Conservation (phyloP, 495 filamentous ascomycete species). For the Neurospora sp. region DNA sequence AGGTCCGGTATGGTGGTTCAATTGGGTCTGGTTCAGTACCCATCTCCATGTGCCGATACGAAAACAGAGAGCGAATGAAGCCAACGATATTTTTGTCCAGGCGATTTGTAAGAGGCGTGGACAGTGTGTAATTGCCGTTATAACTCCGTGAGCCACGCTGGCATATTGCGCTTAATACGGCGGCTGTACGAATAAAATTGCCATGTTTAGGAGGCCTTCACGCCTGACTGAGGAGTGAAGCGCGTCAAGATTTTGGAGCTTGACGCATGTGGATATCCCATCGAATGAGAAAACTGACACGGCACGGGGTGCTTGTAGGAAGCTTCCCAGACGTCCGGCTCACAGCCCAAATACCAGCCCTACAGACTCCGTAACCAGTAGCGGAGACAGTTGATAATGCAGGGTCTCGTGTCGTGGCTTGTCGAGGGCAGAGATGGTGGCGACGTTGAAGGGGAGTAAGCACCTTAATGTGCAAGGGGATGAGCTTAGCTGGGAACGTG, state of each 20-base stretch:
- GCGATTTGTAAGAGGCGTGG: not conserved
- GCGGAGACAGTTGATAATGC: not conserved
- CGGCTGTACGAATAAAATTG: not conserved
- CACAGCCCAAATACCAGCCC: not conserved
- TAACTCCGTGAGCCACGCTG: not conserved
- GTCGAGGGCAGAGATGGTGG: not conserved
- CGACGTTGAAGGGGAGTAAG: not conserved
- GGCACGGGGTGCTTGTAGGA: not conserved
- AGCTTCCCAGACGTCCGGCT: not conserved
- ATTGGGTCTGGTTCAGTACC: not conserved
- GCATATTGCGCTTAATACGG: not conserved
- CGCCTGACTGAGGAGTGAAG: not conserved
- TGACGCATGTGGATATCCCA: not conserved
- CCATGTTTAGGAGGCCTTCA: not conserved
- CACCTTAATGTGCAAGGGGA: not conserved
- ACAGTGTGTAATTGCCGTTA: not conserved
- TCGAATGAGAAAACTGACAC: not conserved
- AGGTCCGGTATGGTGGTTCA: not conserved
- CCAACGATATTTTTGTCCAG: not conserved
- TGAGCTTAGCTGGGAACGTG: not conserved
- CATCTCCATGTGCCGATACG: not conserved
- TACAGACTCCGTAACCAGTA: not conserved
- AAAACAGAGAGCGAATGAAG: not conserved
- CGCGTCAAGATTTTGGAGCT: not conserved
- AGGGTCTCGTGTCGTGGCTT: not conserved